Evolutionary conservation across 75 land plant species (phyloP).

Genomic region (Selaginella tamariscina): DNA sequence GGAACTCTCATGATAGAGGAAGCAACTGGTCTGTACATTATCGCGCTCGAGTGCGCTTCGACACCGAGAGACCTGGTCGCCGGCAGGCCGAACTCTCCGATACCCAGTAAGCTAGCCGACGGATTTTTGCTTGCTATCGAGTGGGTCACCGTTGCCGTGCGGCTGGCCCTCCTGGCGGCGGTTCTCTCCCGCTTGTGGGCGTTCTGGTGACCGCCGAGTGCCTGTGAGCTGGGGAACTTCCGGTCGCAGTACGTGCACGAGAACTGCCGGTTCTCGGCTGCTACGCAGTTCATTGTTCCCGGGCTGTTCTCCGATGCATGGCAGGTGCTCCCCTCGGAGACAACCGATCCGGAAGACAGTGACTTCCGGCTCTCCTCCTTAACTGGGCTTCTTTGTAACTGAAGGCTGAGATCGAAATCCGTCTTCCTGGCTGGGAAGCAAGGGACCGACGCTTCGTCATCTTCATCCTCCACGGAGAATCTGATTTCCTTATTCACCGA

Average conservation of each 20-base stretch:
- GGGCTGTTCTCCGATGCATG: too few relatives aligned
- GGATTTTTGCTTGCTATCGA: constrained; percentile 33
- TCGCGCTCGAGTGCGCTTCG: neutral
- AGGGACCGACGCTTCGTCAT: too few relatives aligned
- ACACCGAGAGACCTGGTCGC: constrained; percentile 3
- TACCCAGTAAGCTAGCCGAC: constrained; percentile 37
- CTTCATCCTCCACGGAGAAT: too few relatives aligned
- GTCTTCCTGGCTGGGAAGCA: too few relatives aligned
- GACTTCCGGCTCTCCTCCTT: too few relatives aligned
- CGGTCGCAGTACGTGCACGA: constrained; percentile 60
- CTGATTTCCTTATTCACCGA: too few relatives aligned
- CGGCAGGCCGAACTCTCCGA: constrained; percentile 24
- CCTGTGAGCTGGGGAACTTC: constrained; percentile 64
- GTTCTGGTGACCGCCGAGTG: constrained; percentile 65
- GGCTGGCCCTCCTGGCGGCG: constrained; percentile 26
- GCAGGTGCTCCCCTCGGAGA: neutral
- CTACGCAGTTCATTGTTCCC: neutral
- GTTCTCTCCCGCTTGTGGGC: constrained; percentile 65
- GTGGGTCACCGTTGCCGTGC: constrained; percentile 25
- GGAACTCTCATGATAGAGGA: too few relatives aligned
- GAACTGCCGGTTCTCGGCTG: constrained; percentile 27
- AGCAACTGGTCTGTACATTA: too few relatives aligned
- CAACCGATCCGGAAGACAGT: neutral
- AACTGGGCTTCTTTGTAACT: too few relatives aligned
- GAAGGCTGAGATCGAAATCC: too few relatives aligned